Conservation (phyloP, 495 filamentous ascomycete genomes). For the Thermothielavioides terrestris region DNA sequence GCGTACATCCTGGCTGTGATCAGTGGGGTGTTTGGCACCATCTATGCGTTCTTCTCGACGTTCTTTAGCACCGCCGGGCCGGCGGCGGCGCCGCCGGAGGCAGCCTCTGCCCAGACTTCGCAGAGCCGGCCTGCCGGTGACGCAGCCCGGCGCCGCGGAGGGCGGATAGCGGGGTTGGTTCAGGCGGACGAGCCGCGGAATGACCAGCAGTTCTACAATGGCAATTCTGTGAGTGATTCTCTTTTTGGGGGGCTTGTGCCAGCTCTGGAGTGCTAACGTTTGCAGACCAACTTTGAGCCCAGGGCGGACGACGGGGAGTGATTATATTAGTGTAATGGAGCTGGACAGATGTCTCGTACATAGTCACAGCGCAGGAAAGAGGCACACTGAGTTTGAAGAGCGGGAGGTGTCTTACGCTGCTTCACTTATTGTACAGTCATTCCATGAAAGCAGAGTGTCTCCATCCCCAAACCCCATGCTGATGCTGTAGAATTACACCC, state of each 20-base stretch:
- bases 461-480: neutral
- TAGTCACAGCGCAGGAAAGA: neutral
- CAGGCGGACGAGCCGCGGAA: conserved; percentile 28
- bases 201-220: conserved; percentile 71
- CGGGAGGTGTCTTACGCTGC: neutral
- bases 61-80: conserved; percentile 15
- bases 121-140: conserved; percentile 1
- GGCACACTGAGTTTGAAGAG: neutral
- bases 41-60: conserved; percentile 28
- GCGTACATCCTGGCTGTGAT: conserved; percentile 47
- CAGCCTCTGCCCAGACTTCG: neutral
- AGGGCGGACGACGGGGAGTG: conserved; percentile 41
- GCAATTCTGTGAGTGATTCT: conserved; percentile 62
- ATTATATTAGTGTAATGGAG: conserved; percentile 21
- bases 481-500: conserved; percentile 1
- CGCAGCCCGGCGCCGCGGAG: neutral
- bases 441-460: neutral
- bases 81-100: neutral
- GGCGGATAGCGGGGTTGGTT: conserved; percentile 22
- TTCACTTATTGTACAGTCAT: conserved; percentile 3
- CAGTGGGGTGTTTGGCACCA: conserved; percentile 18
- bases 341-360: conserved; percentile 2
- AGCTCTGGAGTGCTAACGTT: conserved; percentile 6
- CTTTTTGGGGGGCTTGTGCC: neutral
- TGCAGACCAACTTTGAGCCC: conserved; percentile 67